Evolutionary conservation across 2,329 filamentous ascomycete genomes (phyloP), one percentile per base, ranked within the genome.

Genomic region (Trichoderma citrinoviride): DNA sequence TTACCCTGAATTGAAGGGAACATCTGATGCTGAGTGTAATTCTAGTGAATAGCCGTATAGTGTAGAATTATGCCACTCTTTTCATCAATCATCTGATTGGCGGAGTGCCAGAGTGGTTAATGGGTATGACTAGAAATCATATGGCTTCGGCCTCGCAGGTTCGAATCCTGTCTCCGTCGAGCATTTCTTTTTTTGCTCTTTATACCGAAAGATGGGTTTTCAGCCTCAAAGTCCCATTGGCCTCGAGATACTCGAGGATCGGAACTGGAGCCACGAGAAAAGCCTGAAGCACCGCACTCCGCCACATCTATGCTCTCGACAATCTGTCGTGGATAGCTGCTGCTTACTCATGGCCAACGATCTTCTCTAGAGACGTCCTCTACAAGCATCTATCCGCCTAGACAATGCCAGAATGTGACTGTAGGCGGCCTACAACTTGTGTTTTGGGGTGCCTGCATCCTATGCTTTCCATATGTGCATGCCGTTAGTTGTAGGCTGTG

Each of bases 401-500:
- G 14, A 1, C 25, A 14, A 25, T 25, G 21, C 8, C 12, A 10
- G 15, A n/a, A 1, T 15, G 19, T 40, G 2, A 4, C 14, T 7
- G 5, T 4, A 37, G 3, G 12, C 33, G 3, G 33, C 2, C 33
- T 37, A 14, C 14, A 3, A 3, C 10, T 33, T 12, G n/a, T 29
- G 27, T 5, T 7, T 7, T 5, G 27, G 7, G 14, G n/a, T 27
- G 46, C 14, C 15, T 47, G 33, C 7, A 21, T 7, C 40, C 21
- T 50, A 3, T 33, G 5, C 23, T 3, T 29, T 33, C 52, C 33
- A 52, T 25, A 7, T 7, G 46, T 5, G 23, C 54, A 37, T 3
- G 40, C n/a, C 21, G 6, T 65, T 7, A 56, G 19, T 62, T 41
- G 19, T 75, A 76, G 27, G 71, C 68, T 19, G 74, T 76, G 23